phyloP scores from a whole-genome alignment of 495 filamentous ascomycete species.

The Corynascus novoguineensis region DNA sequence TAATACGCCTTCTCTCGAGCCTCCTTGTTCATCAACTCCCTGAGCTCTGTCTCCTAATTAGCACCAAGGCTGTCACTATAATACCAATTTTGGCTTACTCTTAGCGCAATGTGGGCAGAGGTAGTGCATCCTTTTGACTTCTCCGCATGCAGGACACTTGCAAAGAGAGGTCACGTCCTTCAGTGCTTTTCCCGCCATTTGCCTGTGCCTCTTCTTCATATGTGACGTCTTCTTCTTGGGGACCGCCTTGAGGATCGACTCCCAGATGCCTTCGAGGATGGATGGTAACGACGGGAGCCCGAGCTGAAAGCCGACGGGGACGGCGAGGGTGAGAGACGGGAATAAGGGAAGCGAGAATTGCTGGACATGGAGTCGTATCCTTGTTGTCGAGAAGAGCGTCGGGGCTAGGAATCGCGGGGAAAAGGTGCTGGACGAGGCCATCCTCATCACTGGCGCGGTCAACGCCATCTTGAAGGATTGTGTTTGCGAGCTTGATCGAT shows the following conservation, averaged over 20 bases:
- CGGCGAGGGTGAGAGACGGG: constrained; percentile 44
- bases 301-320: constrained; percentile 52
- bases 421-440: constrained; percentile 24
- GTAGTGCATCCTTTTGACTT: constrained; percentile 78
- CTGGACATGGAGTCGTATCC: constrained; percentile 36
- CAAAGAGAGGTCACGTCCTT: constrained; percentile 82
- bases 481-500: background rate
- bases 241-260: constrained; percentile 83
- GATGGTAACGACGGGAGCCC: constrained; percentile 46
- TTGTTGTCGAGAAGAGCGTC: constrained; percentile 35
- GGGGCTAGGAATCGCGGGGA: constrained; percentile 37
- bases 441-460: constrained; percentile 39
- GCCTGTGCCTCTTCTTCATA: constrained; percentile 87
- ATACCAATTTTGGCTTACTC: constrained; percentile 29
- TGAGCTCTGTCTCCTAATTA: constrained; percentile 30
- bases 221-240: constrained; percentile 99
- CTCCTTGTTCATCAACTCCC: constrained; percentile 29
- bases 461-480: constrained; percentile 27
- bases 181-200: constrained; percentile 88
- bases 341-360: constrained; percentile 41
- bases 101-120: constrained; percentile 71
- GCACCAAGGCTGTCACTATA: background rate
- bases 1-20: constrained; percentile 7
- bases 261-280: constrained; percentile 76
- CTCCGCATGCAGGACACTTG: constrained; percentile 82